Base-by-base conservation (phyloP, 106 monocot species). In the Amphibolis antarctica region DNA sequence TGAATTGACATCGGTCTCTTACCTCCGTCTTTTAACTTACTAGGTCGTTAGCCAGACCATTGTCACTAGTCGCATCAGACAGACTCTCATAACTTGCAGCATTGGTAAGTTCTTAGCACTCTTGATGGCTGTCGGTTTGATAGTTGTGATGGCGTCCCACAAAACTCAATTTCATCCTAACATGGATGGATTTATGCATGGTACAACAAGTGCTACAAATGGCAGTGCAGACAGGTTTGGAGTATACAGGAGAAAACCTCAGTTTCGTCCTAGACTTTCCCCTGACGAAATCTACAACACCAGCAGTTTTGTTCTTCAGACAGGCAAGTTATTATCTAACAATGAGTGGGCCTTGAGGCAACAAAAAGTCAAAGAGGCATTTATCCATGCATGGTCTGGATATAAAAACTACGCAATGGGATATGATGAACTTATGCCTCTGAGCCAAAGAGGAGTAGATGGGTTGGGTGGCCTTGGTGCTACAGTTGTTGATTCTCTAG, bases 391-490 rank as follows among this genome's bases (percentile, higher is more conserved):
- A 20, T 94, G 93, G 93, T 75, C 83, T 62, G 93, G 93, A 13
- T 89, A 94, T 71, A 76, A 51, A 29, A 71, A 51, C 20, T 78
- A 79, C 69, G 89, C 89, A 13, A 78, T 89, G 86, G 93, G 93
- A 53, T 86, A 79, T 71, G 93, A 94, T 64, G 93, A 94, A 63
- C 83, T 94, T 46, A 94, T 88, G 92, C 92, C 92, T 10, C 43
- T 92, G 30, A 80, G 74, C 60, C 53, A 65, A 71, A 85, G 82
- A 69, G 92, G 88, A 13, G 30, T 66, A 66, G 88, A 92, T 63
- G 79, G 93, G 42, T 73, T 94, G 54, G 93, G 93, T 66, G 93
- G 93, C 42, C 77, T 94, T 58, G 93, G 93, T 52, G 93, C 93
- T 24, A 94, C 89, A 15, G 48, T 94, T 21, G 70, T 94, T 13